Conservation (phyloP, 2,329 filamentous ascomycete genomes). For the Phyllosticta paracitricarpa region DNA sequence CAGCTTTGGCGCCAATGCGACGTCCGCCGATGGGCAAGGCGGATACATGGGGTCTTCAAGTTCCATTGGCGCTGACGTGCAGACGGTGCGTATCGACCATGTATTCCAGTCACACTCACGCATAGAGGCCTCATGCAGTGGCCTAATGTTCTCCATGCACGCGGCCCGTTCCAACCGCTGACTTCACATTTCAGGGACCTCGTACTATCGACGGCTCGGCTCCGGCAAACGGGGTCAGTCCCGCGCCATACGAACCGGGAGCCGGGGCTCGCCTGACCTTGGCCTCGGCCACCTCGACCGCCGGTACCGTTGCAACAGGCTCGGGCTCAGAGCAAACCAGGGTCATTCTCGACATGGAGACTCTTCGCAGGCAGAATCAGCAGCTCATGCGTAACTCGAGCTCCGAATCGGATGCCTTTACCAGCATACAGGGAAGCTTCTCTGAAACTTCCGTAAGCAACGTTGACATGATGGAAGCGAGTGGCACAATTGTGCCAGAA, state of each 20-base stretch:
- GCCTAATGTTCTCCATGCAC: constrained; percentile 8
- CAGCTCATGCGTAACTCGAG: constrained; percentile 28
- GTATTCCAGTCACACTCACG: not conserved
- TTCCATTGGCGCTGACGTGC: constrained; percentile 7
- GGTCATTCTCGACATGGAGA: constrained; percentile 28
- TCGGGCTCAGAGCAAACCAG: constrained; percentile 12
- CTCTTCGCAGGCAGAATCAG: constrained; percentile 30
- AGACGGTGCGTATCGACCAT: constrained; percentile 8
- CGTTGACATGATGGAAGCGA: constrained; percentile 30
- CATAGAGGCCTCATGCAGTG: not conserved
- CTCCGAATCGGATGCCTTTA: constrained; percentile 29
- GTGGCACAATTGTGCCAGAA: constrained; percentile 32
- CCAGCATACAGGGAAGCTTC: constrained; percentile 22
- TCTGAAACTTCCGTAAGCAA: constrained; percentile 21
- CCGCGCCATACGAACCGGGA: constrained; percentile 5
- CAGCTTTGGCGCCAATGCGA: constrained; percentile 22
- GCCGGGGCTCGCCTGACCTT: constrained; percentile 3
- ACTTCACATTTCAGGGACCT: constrained; percentile 6
- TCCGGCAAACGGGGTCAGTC: constrained; percentile 6
- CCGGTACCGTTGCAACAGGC: not conserved
- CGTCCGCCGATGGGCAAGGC: constrained; percentile 6
- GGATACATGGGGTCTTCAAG: constrained; percentile 6
- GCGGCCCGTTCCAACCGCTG: constrained; percentile 7
- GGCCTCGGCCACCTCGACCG: constrained; percentile 2
- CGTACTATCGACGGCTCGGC: constrained; percentile 9